Conservation (phyloP, 768 basidiomycete genomes). For the Boletus rufocinnamomeus region DNA sequence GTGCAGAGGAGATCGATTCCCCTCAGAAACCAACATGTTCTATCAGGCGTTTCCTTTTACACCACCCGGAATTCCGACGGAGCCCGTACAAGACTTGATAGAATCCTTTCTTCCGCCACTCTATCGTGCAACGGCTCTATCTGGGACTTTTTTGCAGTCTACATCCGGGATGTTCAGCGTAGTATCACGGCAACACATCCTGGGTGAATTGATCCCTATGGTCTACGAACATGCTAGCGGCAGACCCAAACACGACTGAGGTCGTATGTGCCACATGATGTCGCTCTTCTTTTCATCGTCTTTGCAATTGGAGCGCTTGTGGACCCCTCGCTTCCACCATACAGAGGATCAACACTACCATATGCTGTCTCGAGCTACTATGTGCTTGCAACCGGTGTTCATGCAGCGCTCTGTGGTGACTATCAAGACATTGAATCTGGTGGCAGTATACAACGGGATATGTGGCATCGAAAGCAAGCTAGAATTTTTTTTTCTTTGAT, state of each 20-base stretch:
- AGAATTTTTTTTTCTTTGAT: conserved; percentile 49
- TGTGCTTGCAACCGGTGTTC: conserved; percentile 48
- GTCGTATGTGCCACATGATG: conserved; percentile 50
- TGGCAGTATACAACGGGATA: conserved; percentile 57
- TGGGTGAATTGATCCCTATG: conserved; percentile 48
- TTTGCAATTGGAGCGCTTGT: conserved; percentile 51
- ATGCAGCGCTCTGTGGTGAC: conserved; percentile 48
- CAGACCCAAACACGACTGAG: neutral
- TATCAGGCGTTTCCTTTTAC: conserved; percentile 49
- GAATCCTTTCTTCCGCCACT: conserved; percentile 48
- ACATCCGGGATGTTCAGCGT: conserved; percentile 54
- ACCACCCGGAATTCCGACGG: conserved; percentile 37
- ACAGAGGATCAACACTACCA: conserved; percentile 57
- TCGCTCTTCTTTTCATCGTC: conserved; percentile 48
- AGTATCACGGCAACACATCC: conserved; percentile 46
- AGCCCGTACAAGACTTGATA: conserved; percentile 42
- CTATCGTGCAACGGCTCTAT: conserved; percentile 43
- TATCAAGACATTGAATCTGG: conserved; percentile 51
- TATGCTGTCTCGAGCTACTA: conserved; percentile 46
- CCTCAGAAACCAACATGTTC: conserved; percentile 45
- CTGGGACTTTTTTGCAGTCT: conserved; percentile 50
- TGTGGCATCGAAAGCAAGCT: conserved; percentile 53
- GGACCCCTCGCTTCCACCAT: conserved; percentile 47
- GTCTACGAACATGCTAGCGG: conserved; percentile 35
- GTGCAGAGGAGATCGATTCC: conserved; percentile 45